These are phyloP conservation scores for Bonia amplexicaulis DNA, from an alignment of 176 grass and related monocot genomes.

Conservation along the genomic window DNA sequence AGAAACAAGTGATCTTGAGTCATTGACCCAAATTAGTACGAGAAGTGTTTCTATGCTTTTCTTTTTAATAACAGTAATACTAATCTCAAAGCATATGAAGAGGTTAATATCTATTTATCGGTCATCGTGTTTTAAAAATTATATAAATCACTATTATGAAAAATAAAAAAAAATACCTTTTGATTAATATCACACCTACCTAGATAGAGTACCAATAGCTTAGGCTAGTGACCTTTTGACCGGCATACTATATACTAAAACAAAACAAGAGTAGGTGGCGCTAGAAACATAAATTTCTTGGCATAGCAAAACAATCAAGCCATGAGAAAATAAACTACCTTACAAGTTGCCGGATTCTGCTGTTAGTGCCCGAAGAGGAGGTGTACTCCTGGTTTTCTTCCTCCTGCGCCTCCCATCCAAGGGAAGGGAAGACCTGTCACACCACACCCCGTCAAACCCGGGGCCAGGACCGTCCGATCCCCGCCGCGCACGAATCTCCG, in stretches of 20 bases:
- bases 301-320: neutral
- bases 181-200: too few species aligned
- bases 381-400: neutral
- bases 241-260: neutral
- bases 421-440: constrained; percentile 16
- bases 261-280: neutral
- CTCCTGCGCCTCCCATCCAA: too few species aligned
- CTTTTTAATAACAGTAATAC: too few species aligned
- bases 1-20: neutral
- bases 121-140: too few species aligned
- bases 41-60: neutral
- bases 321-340: too few species aligned
- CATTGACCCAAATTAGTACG: neutral
- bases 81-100: too few species aligned
- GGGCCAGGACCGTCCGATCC: constrained; percentile 8
- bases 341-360: neutral
- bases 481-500: neutral
- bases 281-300: too few species aligned
- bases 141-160: too few species aligned
- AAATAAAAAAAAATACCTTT: too few species aligned
- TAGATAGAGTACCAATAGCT: too few species aligned
- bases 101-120: too few species aligned
- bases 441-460: constrained; percentile 24
- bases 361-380: constrained; percentile 23
- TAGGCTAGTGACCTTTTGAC: neutral